Evolutionary conservation across 1,284 basidiomycete genomes (phyloP).

Genomic region (Leccinum variabile): DNA sequence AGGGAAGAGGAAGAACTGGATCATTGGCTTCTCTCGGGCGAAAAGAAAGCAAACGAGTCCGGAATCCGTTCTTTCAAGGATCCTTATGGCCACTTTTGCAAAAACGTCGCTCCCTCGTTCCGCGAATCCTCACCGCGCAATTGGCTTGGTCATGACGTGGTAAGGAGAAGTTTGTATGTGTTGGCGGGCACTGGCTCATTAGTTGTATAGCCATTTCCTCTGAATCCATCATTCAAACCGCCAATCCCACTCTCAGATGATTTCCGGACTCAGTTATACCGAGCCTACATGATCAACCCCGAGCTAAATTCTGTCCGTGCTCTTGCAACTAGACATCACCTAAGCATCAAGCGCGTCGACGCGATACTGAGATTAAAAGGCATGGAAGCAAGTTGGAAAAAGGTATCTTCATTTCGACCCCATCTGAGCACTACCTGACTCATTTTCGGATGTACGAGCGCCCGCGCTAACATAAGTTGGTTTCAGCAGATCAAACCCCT

Average conservation of each 20-base stretch:
- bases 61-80: slow-evolving; percentile 17
- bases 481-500: slow-evolving; percentile 49
- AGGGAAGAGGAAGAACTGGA: slow-evolving; percentile 12
- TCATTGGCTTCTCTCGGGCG: slow-evolving; percentile 11
- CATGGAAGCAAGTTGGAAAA: slow-evolving; percentile 64
- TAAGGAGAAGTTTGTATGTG: slow-evolving; percentile 37
- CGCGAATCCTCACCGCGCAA: slow-evolving; percentile 44
- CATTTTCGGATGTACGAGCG: slow-evolving; percentile 1
- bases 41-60: slow-evolving; percentile 18
- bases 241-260: slow-evolving; percentile 70
- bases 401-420: slow-evolving; percentile 46
- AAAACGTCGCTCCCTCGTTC: slow-evolving; percentile 23
- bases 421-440: no score
- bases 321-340: slow-evolving; percentile 57
- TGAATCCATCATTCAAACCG: slow-evolving; percentile 79
- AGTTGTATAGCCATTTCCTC: no score
- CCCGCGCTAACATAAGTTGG: slow-evolving; percentile 19
- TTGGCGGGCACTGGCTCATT: slow-evolving; percentile 4
- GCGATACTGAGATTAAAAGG: slow-evolving; percentile 80
- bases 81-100: slow-evolving; percentile 20
- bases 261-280: slow-evolving; percentile 54
- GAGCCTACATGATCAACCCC: slow-evolving; percentile 57
- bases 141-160: slow-evolving; percentile 59
- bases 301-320: slow-evolving; percentile 55
- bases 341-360: slow-evolving; percentile 77